Percentiles rank a stretch among this genome's conserved stretches.
These are phyloP conservation scores for Simplicillium sp. DNA, from an alignment of 2,329 filamentous ascomycete species.

Conservation along the genomic window DNA sequence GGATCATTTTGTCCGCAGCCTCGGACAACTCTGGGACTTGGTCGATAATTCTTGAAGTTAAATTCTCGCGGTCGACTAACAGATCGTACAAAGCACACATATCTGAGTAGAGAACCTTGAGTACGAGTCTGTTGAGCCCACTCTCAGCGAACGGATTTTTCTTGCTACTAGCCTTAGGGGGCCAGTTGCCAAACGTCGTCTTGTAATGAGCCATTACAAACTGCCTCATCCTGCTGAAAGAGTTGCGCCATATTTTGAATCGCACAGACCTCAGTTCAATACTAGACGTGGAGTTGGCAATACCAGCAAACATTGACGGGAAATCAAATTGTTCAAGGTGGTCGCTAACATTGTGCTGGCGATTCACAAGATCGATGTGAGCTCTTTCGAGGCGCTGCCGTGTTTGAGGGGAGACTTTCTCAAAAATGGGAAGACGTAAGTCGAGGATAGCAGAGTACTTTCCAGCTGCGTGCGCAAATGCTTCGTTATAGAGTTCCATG, in stretches of 20 bases:
- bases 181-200: conserved; percentile 59
- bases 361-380: conserved; percentile 66
- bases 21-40: conserved; percentile 47
- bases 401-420: conserved; percentile 60
- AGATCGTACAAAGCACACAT: conserved; percentile 82
- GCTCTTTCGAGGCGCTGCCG: conserved; percentile 74
- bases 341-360: conserved; percentile 59
- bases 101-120: conserved; percentile 76
- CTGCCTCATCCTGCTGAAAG: conserved; percentile 65
- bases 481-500: conserved; percentile 76
- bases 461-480: conserved; percentile 83
- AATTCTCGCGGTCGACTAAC: conserved; percentile 66
- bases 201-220: conserved; percentile 63
- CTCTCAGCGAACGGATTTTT: conserved; percentile 83
- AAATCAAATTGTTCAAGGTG: conserved; percentile 87
- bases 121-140: conserved; percentile 75
- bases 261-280: conserved; percentile 67
- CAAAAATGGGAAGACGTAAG: conserved; percentile 59
- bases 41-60: conserved; percentile 73
- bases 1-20: conserved; percentile 49
- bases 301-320: conserved; percentile 77
- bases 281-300: conserved; percentile 73
- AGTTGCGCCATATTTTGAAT: conserved; percentile 74
- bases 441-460: conserved; percentile 68
- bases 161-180: conserved; percentile 82